Evolutionary conservation across 2,329 filamentous ascomycete genomes (phyloP), one percentile per base, ranked within the genome.

Genomic region (Aspergillus unguis): DNA sequence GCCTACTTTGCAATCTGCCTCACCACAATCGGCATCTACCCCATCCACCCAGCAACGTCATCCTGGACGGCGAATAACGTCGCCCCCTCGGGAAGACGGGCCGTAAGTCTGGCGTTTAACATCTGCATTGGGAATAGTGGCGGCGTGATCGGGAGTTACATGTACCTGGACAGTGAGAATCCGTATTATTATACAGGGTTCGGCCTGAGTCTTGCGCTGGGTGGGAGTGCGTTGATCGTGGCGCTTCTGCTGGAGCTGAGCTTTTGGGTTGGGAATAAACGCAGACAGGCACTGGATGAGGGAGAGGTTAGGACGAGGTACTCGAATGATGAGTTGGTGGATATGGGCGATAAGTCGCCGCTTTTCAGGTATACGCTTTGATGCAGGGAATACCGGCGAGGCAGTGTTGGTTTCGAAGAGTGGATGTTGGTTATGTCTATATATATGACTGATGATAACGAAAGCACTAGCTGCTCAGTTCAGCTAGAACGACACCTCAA

Each of bases 121-220:
- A 72, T 71, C 32, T 66, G 65, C 38, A 53, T 72, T 7, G 72
- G 72, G 4, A 76, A 75, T 40, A 65, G 67, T 0, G 74, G 74
- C n/a, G 72, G 74, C 4, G 66, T 76, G 11, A 62, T 77, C 5
- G 74, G 74, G 0, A 69, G 65, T 23, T 72, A 69, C 45, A 71
- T 75, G 53, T 75, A 69, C 54, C 60, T 72, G 7, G 70, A 70
- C 8, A 51, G 52, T 7, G 70, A 73, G 47, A 56, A 52, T 9
- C 70, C 70, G 0, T 58, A 56, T n/a, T 74, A 73, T 44, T 58
- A 60, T 11, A 71, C 69, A 0, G 71, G 71, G 0, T 73, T 67
- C 29, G 70, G 70, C 0, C 57, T 70, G 1, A 63, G 62, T 1
- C 46, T 72, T 38, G 68, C 68, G 1, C 68, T 74, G 50, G 67